Base-by-base conservation (phyloP, 2,329 filamentous ascomycete genomes). In the Dactylonectria estremocensis region DNA sequence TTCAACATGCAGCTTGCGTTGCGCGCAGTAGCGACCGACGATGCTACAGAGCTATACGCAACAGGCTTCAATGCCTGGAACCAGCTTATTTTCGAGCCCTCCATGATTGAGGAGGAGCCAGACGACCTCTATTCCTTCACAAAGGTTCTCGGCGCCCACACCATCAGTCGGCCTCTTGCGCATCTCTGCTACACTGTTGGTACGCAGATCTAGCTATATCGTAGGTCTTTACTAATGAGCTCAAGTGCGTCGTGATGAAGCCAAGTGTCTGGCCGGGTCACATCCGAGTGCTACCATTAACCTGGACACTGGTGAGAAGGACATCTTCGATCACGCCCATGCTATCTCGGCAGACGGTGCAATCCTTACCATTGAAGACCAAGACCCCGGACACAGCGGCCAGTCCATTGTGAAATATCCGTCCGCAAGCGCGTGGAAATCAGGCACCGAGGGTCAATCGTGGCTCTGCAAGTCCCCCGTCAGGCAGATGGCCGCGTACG, bases 21-120 rank as follows among this genome's bases (percentile, higher is more conserved):
- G 9, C 65, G 64, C n/a, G 4, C 35, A 1, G 46, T 61, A 5
- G 20, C 20, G 2, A 37, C 24, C 22, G 37, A 61, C 14, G 31
- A 64, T 22, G 24, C 13, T 24, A 84, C 88, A 86, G 80, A 86
- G 59, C 77, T 91, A 5, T 87, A 86, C 74, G 87, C 84, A 48
- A 72, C 85, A 3, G 89, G 89, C 46, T 86, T 88, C 78, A 91
- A 91, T 73, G 87, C 88, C 61, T 91, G 87, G 87, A 78, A 79
- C 62, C 88, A 91, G 72, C 81, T 90, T 16, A 70, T 74, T 2
- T 85, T 89, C 13, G 67, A 64, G 14, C 18, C 33, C 48, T 8
- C 53, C 10, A 5, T 45, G 22, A 5, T 16, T 7, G 67, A 66
- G 4, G 54, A 74, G 1, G 83, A 88, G 46, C 82, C 84, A 4